Percentiles rank a stretch among this genome's conserved stretches.
phyloP scores from a whole-genome alignment of 345 rosid genomes.

The Cardamine resedifolia region DNA sequence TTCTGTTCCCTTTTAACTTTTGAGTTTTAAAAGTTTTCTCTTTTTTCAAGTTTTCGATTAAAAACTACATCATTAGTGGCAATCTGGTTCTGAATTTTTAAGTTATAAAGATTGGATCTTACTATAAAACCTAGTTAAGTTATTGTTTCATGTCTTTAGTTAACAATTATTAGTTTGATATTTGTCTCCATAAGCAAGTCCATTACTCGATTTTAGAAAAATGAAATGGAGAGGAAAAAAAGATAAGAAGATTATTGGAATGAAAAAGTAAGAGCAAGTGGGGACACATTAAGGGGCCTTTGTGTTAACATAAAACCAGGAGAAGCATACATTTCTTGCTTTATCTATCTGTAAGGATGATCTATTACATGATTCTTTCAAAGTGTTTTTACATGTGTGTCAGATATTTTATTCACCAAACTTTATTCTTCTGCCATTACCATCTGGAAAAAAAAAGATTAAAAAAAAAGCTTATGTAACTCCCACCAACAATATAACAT shows the following conservation, averaged over 20 bases:
- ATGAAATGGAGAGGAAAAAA: constrained; percentile 8
- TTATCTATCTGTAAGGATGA: constrained; percentile 42
- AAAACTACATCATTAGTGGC: background rate
- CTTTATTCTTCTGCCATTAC: constrained; percentile 50
- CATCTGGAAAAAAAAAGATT: constrained; percentile 20
- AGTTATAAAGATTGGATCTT: background rate
- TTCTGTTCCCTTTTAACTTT: background rate
- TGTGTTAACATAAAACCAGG: constrained; percentile 51
- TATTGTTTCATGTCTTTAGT: constrained; percentile 1
- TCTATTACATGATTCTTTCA: constrained; percentile 31
- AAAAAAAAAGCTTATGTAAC: constrained; percentile 30
- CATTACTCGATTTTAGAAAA: constrained; percentile 24
- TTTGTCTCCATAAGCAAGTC: constrained; percentile 42
- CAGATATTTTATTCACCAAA: constrained; percentile 31
- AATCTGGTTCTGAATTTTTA: background rate
- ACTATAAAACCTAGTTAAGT: constrained; percentile 5
- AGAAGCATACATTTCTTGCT: constrained; percentile 38
- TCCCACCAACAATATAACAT: constrained; percentile 36
- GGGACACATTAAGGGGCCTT: constrained; percentile 42
- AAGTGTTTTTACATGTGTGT: constrained; percentile 35
- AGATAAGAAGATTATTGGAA: constrained; percentile 20
- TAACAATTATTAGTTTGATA: constrained; percentile 29
- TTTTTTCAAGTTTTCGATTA: no score
- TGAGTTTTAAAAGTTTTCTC: background rate
- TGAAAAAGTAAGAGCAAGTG: constrained; percentile 39